Evolutionary conservation across 805 yeast species (phyloP), one percentile per base, ranked within the genome.

Genomic region (Saturnispora diversa): DNA sequence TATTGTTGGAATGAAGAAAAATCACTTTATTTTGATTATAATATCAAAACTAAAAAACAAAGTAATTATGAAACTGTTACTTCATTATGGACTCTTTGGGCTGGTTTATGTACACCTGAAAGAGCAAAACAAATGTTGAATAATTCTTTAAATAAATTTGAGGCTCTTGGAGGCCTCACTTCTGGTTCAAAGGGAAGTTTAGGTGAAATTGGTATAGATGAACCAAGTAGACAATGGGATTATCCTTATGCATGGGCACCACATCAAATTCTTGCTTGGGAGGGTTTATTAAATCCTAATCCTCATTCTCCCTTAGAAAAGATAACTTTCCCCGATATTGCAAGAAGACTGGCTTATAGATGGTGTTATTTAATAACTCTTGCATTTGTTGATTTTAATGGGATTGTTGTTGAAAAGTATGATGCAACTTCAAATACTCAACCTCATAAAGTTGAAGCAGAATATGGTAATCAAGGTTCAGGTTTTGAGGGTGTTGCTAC

Each of bases 241-340:
- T 92, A 81, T 59, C 98, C 98, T 2, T 85, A 66, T 55, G 97
- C 97, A 2, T 90, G 98, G 98, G 96, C 97, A 0, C 97, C 98
- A 3, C 97, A 92, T 58, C 98, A 90, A 61, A 84, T 90, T 13
- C 59, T 90, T 40, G 90, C 95, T 1, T 90, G 98, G 98, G 74
- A 73, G 33, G 97, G 97, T 0, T 67, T 90, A 25, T 51, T 59
- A 22, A 72, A 77, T 39, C 92, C 90, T 56, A 92, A 88, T 0
- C 35, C 34, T 4, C 84, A 69, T 54, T 39, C 42, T 3, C 42
- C 42, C 7, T n/a, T 31, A 15, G 42, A 32, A 32, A 39, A 39
- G 37, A 24, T 39, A 13, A 39, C 42, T n/a, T 39, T 39, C 23
- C 59, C 58, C 3, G 75, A 69, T 3, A 74, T 74, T 13, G 79